Percentiles rank a stretch among this genome's conserved stretches.
These are phyloP conservation scores for Colletotrichum shisoi DNA, from an alignment of 2,329 filamentous ascomycete genomes.

Conservation along the genomic window DNA sequence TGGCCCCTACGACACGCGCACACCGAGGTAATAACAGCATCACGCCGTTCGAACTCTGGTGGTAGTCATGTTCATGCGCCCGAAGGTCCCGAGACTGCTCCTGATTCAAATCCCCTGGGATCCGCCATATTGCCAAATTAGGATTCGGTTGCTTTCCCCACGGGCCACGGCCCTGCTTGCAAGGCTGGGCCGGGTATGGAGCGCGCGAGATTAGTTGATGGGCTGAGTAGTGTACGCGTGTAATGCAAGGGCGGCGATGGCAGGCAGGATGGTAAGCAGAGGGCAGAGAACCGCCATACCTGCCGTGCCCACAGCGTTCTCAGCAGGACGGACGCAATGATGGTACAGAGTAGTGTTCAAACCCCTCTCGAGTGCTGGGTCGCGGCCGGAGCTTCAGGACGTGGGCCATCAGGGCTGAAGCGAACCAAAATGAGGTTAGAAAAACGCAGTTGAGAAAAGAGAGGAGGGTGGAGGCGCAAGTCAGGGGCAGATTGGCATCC, in stretches of 20 bases:
- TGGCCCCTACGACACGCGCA: neutral
- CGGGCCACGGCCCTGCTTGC: no score
- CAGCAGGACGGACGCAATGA: neutral
- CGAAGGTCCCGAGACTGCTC: constrained; percentile 2
- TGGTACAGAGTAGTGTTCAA: neutral
- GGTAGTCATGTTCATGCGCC: neutral
- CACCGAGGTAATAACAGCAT: neutral
- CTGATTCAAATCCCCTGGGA: constrained; percentile 1
- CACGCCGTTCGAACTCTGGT: neutral
- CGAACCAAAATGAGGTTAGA: constrained; percentile 12
- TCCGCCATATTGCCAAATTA: neutral
- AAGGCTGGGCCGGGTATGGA: neutral
- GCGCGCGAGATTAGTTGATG: neutral
- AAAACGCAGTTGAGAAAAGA: constrained; percentile 10
- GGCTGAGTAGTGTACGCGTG: neutral
- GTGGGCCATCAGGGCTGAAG: constrained; percentile 23
- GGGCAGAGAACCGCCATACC: neutral
- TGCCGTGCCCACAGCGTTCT: no score
- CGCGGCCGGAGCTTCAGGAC: constrained; percentile 1
- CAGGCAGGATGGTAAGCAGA: no score
- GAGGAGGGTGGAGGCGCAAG: neutral
- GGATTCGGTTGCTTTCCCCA: neutral
- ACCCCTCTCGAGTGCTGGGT: neutral
- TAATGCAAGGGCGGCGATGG: neutral
- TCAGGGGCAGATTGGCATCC: neutral